A percentile compares a stretch with the other conserved stretches of the same genome.
These are phyloP conservation scores for Choricystis sp. DNA, from an alignment of 139 green algal genomes.

Conservation along the genomic window DNA sequence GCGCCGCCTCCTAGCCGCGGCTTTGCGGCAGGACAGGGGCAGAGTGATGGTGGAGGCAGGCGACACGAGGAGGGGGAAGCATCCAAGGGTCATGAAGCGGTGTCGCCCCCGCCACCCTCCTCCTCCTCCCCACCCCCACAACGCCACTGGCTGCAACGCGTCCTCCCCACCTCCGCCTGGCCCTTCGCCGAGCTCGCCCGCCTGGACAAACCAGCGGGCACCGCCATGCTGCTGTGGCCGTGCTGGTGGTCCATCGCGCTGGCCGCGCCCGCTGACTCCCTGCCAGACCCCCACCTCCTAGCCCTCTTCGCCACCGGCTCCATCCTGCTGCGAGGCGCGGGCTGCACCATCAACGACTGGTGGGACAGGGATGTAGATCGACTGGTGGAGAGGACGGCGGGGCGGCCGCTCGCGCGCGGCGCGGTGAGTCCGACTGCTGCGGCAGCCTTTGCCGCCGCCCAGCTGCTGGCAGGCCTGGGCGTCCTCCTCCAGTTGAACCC, in stretches of 20 bases:
- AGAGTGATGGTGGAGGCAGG: too few species aligned
- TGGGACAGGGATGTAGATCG: constrained; percentile 76
- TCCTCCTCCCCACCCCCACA: background rate
- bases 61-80: too few species aligned
- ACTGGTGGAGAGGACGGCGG: constrained; percentile 54
- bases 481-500: constrained; percentile 91
- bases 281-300: constrained; percentile 54
- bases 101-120: too few species aligned
- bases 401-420: constrained; percentile 48
- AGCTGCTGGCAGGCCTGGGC: constrained; percentile 59
- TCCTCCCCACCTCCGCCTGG: constrained; percentile 13
- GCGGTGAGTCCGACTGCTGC: constrained; percentile 15
- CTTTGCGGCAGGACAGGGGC: too few species aligned
- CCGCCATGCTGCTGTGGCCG: constrained; percentile 80
- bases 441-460: constrained; percentile 55
- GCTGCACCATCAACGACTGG: constrained; percentile 97
- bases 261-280: constrained; percentile 44
- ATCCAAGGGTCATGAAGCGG: too few species aligned
- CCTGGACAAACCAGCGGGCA: constrained; percentile 78
- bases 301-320: constrained; percentile 68
- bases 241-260: constrained; percentile 88
- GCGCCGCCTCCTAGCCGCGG: too few species aligned
- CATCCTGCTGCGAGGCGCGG: constrained; percentile 67
- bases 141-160: constrained; percentile 2
- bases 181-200: constrained; percentile 76